Percentiles rank a stretch among this genome's conserved stretches.
Conservation (phyloP, 768 basidiomycete species). For the Lentinula guzmanii region DNA sequence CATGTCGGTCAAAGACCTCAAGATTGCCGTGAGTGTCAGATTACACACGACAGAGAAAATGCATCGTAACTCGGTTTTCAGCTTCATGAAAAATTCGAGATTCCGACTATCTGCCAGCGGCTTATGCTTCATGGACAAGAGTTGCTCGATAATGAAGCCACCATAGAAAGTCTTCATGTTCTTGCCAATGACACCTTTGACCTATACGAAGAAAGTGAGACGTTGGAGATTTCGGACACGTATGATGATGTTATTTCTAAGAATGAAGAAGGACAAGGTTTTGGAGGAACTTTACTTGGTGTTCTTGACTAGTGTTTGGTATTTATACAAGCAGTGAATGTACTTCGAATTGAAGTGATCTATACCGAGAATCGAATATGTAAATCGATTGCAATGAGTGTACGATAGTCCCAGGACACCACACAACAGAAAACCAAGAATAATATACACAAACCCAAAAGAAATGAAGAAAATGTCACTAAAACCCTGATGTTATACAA, state of each 20-base stretch:
- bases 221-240: conserved; percentile 48
- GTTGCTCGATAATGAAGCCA: conserved; percentile 55
- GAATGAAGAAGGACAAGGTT: conserved; percentile 60
- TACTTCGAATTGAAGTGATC: background rate
- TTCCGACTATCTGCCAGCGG: conserved; percentile 75
- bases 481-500: conserved; percentile 16
- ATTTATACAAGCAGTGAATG: conserved; percentile 1
- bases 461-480: conserved; percentile 18
- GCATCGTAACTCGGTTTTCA: conserved; percentile 19
- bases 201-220: conserved; percentile 57
- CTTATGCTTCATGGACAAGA: conserved; percentile 59
- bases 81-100: conserved; percentile 56
- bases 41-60: background rate
- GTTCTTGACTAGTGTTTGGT: conserved; percentile 16
- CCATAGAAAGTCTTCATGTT: conserved; percentile 48
- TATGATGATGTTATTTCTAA: conserved; percentile 38
- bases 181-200: conserved; percentile 59
- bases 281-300: conserved; percentile 68
- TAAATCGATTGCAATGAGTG: conserved; percentile 7
- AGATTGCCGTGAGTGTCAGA: conserved; percentile 51
- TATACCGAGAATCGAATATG: conserved; percentile 10
- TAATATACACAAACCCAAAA: conserved; percentile 17
- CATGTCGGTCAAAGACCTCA: conserved; percentile 75
- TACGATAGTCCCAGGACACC: conserved; percentile 20
- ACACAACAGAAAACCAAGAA: conserved; percentile 9